Conservation (phyloP, 352 stramenopile genomes). For the Phytophthora niederhauseri region DNA sequence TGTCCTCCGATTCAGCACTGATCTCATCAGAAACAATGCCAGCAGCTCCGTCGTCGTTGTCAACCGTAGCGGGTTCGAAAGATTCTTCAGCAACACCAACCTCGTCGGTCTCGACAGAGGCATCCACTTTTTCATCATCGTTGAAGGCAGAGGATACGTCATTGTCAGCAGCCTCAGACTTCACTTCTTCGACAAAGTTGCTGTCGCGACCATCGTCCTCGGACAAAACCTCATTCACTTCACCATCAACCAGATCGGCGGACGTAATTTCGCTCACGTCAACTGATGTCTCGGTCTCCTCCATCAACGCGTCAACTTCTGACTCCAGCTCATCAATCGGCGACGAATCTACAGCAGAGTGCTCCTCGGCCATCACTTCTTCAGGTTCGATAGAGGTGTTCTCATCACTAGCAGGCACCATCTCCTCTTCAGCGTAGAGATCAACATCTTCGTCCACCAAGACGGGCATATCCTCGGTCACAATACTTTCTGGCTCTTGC, state of each 20-base stretch:
- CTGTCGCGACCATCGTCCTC: neutral
- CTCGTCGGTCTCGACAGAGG: neutral
- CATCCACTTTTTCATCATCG: slow-evolving; percentile 7
- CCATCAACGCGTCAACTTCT: neutral
- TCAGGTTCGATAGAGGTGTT: neutral
- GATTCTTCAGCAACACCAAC: neutral
- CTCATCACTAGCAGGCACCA: neutral
- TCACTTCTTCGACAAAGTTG: neutral
- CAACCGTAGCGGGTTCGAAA: neutral
- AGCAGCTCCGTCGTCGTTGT: neutral
- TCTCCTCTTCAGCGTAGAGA: neutral
- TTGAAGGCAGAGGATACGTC: neutral
- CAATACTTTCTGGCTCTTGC: neutral
- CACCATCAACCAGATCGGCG: neutral
- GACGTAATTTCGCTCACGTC: neutral
- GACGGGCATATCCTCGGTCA: neutral
- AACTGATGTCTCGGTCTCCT: slow-evolving; percentile 1
- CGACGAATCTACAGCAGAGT: neutral
- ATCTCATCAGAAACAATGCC: neutral
- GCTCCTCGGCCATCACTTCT: neutral
- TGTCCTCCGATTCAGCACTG: slow-evolving; percentile 4
- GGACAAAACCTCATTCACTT: neutral
- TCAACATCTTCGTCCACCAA: neutral
- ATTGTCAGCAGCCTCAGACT: slow-evolving; percentile 6
- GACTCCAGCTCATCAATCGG: neutral